phyloP scores from a whole-genome alignment of 306 rosid genomes.

The Prunus dulcis region DNA sequence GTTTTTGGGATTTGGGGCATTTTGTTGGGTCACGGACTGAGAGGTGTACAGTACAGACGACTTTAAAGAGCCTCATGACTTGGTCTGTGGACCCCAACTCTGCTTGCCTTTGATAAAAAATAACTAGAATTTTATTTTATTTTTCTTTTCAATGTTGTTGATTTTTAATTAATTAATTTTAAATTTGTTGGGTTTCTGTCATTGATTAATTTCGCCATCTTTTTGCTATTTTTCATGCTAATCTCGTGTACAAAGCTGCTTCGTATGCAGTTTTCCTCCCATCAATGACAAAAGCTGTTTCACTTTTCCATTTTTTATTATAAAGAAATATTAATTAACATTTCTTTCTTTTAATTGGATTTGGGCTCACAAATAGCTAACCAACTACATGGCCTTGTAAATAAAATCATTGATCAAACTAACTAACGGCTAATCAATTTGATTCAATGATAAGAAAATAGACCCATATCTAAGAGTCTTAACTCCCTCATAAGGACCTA shows the following conservation, averaged over 20 bases:
- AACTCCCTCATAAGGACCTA: too few relatives aligned
- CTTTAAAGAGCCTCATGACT: not conserved
- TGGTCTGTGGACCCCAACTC: not conserved
- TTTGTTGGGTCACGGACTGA: not conserved
- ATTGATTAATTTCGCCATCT: not conserved
- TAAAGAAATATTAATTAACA: too few relatives aligned
- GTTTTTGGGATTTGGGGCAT: not conserved
- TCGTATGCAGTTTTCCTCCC: not conserved
- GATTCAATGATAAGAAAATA: fast-evolving
- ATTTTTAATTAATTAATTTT: not conserved
- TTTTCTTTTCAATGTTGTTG: not conserved
- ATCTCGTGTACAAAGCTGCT: conserved; percentile 8
- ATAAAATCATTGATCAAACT: too few relatives aligned
- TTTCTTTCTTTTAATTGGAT: too few relatives aligned
- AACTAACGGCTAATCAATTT: fast-evolving
- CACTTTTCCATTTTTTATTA: not conserved
- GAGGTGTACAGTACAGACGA: not conserved
- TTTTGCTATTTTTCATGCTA: conserved; percentile 4
- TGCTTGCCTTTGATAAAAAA: not conserved
- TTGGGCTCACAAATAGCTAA: too few relatives aligned
- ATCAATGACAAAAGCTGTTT: conserved; percentile 1
- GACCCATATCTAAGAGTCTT: fast-evolving
- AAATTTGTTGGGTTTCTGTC: not conserved
- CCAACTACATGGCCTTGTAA: too few relatives aligned
- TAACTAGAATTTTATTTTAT: not conserved